These are phyloP conservation scores for Lasiosphaeris hirsuta DNA, from an alignment of 495 filamentous ascomycete species.

Conservation along the genomic window DNA sequence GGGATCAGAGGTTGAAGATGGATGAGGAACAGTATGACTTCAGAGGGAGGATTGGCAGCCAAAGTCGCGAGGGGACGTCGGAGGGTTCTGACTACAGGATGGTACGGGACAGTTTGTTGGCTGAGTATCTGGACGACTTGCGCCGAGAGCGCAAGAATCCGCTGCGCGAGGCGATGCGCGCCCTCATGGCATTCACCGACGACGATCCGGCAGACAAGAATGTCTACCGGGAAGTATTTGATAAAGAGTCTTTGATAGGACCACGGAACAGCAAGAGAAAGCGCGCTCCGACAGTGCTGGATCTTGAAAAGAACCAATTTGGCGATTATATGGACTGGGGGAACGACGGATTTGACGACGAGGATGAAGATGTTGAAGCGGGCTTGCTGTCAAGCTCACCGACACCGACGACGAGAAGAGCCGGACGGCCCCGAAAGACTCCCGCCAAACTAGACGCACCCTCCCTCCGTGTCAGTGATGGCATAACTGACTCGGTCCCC, in stretches of 20 bases:
- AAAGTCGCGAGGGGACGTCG: neutral
- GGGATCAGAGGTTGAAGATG: conserved; percentile 51
- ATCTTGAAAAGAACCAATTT: conserved; percentile 45
- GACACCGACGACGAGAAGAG: neutral
- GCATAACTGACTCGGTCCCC: conserved; percentile 56
- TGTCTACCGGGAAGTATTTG: conserved; percentile 49
- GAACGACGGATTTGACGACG: conserved; percentile 28
- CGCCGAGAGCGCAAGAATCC: conserved; percentile 27
- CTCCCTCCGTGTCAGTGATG: conserved; percentile 24
- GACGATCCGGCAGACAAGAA: conserved; percentile 33
- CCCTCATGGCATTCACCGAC: conserved; percentile 38
- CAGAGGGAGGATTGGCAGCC: neutral
- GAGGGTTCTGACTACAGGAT: neutral
- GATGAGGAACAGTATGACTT: conserved; percentile 20
- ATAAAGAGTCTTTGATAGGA: conserved; percentile 40
- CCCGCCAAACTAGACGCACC: neutral
- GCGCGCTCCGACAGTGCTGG: conserved; percentile 39
- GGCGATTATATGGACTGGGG: conserved; percentile 41
- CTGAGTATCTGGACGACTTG: conserved; percentile 30
- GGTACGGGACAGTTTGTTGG: conserved; percentile 31
- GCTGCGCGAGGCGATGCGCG: conserved; percentile 41
- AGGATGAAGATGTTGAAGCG: conserved; percentile 13
- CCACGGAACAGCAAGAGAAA: conserved; percentile 45
- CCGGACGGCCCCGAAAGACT: neutral
- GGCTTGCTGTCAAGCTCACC: neutral